phyloP scores from a whole-genome alignment of 345 rosid genomes.

The Murraya paniculata region DNA sequence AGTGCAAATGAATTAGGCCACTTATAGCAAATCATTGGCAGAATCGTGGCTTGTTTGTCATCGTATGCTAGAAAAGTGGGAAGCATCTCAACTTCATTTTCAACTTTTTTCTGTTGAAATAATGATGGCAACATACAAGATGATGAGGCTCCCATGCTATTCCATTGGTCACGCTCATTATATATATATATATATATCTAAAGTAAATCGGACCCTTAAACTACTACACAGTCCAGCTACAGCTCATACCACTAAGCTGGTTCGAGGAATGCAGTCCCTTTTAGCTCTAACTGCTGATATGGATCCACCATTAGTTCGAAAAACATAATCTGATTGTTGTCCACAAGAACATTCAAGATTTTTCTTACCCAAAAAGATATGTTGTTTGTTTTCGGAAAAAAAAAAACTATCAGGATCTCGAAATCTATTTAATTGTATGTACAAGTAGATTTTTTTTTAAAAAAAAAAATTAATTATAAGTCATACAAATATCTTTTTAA shows the following conservation, averaged over 20 bases:
- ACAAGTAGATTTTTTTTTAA: no score
- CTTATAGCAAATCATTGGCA: constrained; percentile 7
- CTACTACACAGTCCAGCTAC: background rate
- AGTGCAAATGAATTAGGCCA: background rate
- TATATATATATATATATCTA: background rate
- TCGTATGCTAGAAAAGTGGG: constrained; percentile 1
- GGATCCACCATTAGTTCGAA: background rate
- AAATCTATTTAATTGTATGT: no score
- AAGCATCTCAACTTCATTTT: constrained; percentile 11
- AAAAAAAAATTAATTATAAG: no score
- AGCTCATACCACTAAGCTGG: background rate
- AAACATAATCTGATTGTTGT: no score
- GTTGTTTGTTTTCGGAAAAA: no score
- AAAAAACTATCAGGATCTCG: no score
- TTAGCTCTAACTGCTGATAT: background rate
- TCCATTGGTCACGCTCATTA: background rate
- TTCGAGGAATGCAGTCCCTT: constrained; percentile 8
- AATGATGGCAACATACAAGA: constrained; percentile 1
- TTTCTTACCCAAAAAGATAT: no score
- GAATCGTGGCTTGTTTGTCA: constrained; percentile 14
- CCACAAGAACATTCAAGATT: no score
- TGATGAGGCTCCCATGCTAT: background rate
- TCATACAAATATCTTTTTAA: no score
- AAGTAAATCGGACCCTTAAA: background rate
- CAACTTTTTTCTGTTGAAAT: constrained; percentile 3